phyloP scores from a whole-genome alignment of 768 basidiomycete species.

The Leccinum sublutescens region DNA sequence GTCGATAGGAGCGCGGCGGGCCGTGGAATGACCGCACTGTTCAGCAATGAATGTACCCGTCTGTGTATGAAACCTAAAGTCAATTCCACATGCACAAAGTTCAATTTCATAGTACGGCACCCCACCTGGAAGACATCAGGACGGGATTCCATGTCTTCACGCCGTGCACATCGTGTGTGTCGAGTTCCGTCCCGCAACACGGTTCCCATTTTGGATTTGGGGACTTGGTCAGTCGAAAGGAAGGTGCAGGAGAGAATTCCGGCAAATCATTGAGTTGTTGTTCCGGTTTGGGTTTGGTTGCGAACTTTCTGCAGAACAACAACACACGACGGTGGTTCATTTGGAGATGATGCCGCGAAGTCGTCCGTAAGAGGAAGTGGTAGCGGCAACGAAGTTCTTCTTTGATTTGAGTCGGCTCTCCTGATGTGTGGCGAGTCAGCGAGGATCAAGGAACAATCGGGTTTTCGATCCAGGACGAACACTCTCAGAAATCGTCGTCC shows the following conservation, averaged over 20 bases:
- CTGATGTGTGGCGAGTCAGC: background rate
- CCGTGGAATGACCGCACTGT: slow-evolving; percentile 59
- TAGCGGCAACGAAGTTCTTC: background rate
- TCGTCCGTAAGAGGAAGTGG: slow-evolving; percentile 9
- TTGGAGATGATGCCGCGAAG: slow-evolving; percentile 9
- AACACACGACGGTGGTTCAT: slow-evolving; percentile 3
- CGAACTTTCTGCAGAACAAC: slow-evolving; percentile 3
- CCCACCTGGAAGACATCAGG: slow-evolving; percentile 31
- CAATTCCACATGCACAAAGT: slow-evolving; percentile 20
- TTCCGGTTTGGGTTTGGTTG: background rate
- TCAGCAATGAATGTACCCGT: slow-evolving; percentile 49
- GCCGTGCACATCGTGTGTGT: slow-evolving; percentile 31
- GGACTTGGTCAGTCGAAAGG: slow-evolving; percentile 36
- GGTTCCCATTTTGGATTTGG: slow-evolving; percentile 45
- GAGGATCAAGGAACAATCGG: no score
- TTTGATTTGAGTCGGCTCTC: background rate
- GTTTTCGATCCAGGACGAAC: no score
- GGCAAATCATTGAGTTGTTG: slow-evolving; percentile 11
- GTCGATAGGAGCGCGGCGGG: slow-evolving; percentile 64
- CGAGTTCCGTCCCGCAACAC: slow-evolving; percentile 26
- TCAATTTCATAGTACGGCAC: slow-evolving; percentile 13
- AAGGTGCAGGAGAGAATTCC: slow-evolving; percentile 21
- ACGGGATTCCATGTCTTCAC: slow-evolving; percentile 44
- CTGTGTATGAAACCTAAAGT: slow-evolving; percentile 25
- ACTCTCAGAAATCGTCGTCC: no score